Evolutionary conservation across 164 flowering plant species (phyloP).

Genomic region (Amborella trichopoda): DNA sequence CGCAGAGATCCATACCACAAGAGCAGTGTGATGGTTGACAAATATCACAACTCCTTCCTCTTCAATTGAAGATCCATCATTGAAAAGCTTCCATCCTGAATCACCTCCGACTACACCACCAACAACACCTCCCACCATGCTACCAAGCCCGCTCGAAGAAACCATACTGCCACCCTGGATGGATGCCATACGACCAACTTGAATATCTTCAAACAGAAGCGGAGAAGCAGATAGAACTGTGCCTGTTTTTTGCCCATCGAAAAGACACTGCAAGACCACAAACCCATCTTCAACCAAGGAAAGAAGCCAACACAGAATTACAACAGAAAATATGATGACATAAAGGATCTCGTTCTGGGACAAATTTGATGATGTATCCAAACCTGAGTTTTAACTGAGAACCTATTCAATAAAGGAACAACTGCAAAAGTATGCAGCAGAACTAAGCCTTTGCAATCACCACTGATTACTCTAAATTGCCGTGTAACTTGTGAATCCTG

Average conservation of each 20-base stretch:
- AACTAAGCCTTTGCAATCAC: constrained; percentile 85
- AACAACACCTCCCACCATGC: constrained; percentile 74
- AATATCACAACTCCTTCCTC: constrained; percentile 97
- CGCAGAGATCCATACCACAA: constrained; percentile 71
- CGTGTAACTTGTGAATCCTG: constrained; percentile 81
- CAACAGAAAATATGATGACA: no score
- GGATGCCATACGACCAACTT: constrained; percentile 25
- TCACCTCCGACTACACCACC: constrained; percentile 58
- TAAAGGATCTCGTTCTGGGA: no score
- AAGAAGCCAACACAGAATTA: no score
- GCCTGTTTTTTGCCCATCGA: constrained; percentile 78
- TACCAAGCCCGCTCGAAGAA: constrained; percentile 51
- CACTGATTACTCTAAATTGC: constrained; percentile 82
- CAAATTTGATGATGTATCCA: no score
- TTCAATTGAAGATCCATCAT: constrained; percentile 55
- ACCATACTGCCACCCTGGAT: constrained; percentile 33
- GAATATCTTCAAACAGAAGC: constrained; percentile 47
- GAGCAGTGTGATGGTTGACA: constrained; percentile 80
- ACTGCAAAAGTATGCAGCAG: constrained; percentile 54
- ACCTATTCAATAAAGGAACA: constrained; percentile 51
- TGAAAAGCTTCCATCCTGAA: constrained; percentile 65
- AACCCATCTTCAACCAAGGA: no score
- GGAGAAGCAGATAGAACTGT: constrained; percentile 78
- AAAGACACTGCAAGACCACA: constrained; percentile 51
- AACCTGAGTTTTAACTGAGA: constrained; percentile 63